Base-by-base conservation (phyloP, 1,139 yeast species). In the Torulaspora pretoriensis region DNA sequence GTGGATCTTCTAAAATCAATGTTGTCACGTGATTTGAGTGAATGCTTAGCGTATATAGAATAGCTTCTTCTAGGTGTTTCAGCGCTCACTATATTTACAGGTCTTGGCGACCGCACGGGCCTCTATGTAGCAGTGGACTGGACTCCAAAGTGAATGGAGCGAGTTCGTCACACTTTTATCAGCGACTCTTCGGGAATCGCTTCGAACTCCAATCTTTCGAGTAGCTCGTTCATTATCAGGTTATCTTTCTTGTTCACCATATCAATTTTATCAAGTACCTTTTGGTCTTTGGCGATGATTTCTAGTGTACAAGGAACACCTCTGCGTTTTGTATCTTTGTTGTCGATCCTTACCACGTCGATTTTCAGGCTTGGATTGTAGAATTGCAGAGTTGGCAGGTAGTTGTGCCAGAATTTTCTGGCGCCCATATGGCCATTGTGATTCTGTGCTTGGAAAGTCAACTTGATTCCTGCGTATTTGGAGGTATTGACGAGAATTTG, bases 381-480 rank as follows among this genome's bases (percentile, higher is more conserved):
- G 66, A 85, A 89, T 61, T 81, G 83, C 48, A 89, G 71, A 10
- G 88, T 80, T 16, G 95, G 95, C 47, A 88, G 70, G 64, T 80
- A 76, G 41, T 72, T 69, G 57, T 77, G 78, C 94, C 95, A 85
- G 67, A 89, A 86, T 52, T 70, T 70, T 45, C 76, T 68, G 10
- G 78, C 74, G 2, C 80, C 80, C 73, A 71, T 71, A 57, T 75
- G 80, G 8, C 78, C 78, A 51, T 70, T 66, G 29, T 69, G 65
- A 50, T 72, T 71, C 44, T 64, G 63, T 35, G 58, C 61, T 54
- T 75, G 77, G 61, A 79, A 72, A 14, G 73, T 57, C 38, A 80
- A 59, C 46, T 73, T 59, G 27, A 63, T 45, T 4, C 59, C 59
- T 10, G 50, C 34, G 38, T 55, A 55, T 28, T 57, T 60, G 8